Evolutionary conservation across 345 rosid genomes (phyloP), one percentile per base, ranked within the genome.

Genomic region (Lumnitzera littorea): DNA sequence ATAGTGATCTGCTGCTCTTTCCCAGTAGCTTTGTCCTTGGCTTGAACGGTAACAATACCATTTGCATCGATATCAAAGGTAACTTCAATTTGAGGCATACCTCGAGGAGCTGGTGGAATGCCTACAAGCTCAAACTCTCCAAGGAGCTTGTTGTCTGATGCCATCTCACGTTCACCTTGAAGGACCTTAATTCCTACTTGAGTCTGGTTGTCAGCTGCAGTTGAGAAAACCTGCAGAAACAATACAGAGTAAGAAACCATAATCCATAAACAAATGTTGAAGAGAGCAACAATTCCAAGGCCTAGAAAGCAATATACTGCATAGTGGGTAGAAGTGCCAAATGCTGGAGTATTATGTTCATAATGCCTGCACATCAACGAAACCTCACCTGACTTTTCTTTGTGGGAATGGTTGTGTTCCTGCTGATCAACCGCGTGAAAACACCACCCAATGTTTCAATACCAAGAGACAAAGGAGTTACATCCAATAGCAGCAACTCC

Each of bases 101-200:
- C 96, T 66, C 96, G 75, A 2, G 88, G 95, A 15, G 95, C 87
- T 7, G 98, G 95, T 20, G 96, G 98, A 43, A 91, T 81, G 46
- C 96, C 96, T n/a, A 78, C 75, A 55, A 91, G 86, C 47, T 86
- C 96, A 65, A 91, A 89, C 58, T 89, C 95, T 50, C 98, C 96
- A 14, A 89, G 66, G 0, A 72, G 46, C 71, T 91, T 91, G 86
- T 89, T 91, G 74, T 89, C 98, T 5, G 89, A 0, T 46, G 96
- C 89, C 91, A 89, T 84, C 56, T 84, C 95, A n/a, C 98, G 87
- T 63, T 91, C 96, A 15, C 96, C 98, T 57, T 91, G 96, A 48
- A 86, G 91, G 48, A 88, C 98, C 74, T 69, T 89, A 67, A 88
- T 86, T 72, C 43, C 43, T 5, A 36, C 43, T 36, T 36, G 43